Conservation (phyloP, 345 rosid genomes). For the Eutrema heterophyllum region DNA sequence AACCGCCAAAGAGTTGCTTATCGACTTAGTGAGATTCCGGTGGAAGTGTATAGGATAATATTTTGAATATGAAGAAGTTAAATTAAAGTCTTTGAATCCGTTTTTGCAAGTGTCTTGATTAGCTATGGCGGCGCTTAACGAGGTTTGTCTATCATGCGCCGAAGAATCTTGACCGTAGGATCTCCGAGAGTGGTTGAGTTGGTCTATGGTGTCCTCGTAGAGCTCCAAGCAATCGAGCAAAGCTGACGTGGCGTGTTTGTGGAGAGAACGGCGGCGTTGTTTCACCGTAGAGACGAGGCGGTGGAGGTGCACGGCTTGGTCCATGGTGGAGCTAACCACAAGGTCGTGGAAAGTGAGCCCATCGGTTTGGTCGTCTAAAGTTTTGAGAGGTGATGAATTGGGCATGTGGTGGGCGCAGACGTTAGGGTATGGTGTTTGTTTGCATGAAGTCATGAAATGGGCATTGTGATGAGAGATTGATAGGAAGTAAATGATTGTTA, state of each 20-base stretch:
- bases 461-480: slow-evolving; percentile 25
- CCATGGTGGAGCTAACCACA: slow-evolving; percentile 42
- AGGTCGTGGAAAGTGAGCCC: slow-evolving; percentile 39
- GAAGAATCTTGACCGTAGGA: slow-evolving; percentile 16
- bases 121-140: slow-evolving; percentile 72
- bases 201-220: slow-evolving; percentile 46
- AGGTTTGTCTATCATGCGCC: slow-evolving; percentile 50
- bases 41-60: slow-evolving; percentile 33
- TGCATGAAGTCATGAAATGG: slow-evolving; percentile 42
- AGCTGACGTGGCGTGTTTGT: slow-evolving; percentile 47
- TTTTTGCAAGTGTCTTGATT: slow-evolving; percentile 68
- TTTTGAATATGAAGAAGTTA: slow-evolving; percentile 34
- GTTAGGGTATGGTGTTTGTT: slow-evolving; percentile 54
- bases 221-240: slow-evolving; percentile 65
- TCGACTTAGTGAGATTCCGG: slow-evolving; percentile 51
- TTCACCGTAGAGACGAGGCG: slow-evolving; percentile 40
- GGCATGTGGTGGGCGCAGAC: slow-evolving; percentile 42
- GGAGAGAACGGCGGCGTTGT: slow-evolving; percentile 32
- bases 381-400: slow-evolving; percentile 13
- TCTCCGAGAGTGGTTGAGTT: slow-evolving; percentile 50
- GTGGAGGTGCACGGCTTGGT: slow-evolving; percentile 54
- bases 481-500: slow-evolving; percentile 4
- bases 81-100: slow-evolving; percentile 62
- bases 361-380: slow-evolving; percentile 22
- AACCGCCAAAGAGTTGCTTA: slow-evolving; percentile 72